Base-by-base conservation (phyloP, 768 basidiomycete genomes). In the Mycena olivaceomarginata region DNA sequence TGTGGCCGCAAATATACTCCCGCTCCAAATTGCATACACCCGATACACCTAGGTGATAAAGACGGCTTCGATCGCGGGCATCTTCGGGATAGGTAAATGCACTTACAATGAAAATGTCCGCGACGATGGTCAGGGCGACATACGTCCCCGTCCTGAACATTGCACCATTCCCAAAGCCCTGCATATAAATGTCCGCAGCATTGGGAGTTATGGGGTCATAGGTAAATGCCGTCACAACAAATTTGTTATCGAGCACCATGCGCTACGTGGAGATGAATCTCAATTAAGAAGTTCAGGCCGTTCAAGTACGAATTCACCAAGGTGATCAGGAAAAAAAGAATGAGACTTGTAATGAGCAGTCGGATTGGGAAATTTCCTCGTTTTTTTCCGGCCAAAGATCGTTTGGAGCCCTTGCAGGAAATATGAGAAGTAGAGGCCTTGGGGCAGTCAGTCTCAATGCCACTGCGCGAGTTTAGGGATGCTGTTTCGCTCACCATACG, bases 91-190 rank as follows among this genome's bases (percentile, higher is more conserved):
- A 45, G 11, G 10, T 25, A 18, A 64, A 16, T 18, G 12, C 15
- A 51, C 74, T 25, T 40, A 75, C 77, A n/a, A 78, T 72, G 22
- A 78, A 78, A 31, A 78, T 72, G 56, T 78, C 77, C 4, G 77
- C 77, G 7, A 78, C 74, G 16, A 78, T 67, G 13, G 77, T 78
- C 31, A 78, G 62, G 18, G 74, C 77, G 8, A 78, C 66, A 64
- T 78, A 78, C 22, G 77, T 75, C 11, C 74, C 74, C 12, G 77
- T 78, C 31, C 77, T 41, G 48, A 78, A 75, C 77, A 78, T 75
- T 6, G 77, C 68, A 10, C 74, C 77, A 25, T 75, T 78, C 18
- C 74, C 74, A 39, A 75, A 78, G 48, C 46, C 67, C 40, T 68
- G 60, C 12, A 71, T 16, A 59, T 75, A 78, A 12, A 76, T 68